Base-by-base conservation (phyloP, 2,329 filamentous ascomycete genomes). In the Aspergillus pseudoterreus region DNA sequence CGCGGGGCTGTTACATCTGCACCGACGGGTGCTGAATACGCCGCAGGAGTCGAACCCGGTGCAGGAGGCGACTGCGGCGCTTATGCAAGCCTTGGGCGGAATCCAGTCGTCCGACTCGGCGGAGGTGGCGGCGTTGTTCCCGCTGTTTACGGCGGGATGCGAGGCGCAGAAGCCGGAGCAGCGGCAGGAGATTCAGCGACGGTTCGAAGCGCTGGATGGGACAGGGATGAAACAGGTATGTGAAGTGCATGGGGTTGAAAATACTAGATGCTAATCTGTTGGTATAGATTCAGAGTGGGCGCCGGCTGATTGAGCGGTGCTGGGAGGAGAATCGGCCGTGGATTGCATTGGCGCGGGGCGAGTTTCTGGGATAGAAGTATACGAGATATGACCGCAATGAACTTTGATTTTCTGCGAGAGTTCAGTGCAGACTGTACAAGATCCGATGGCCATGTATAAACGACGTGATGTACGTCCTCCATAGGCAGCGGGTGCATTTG, bases 71-170 rank as follows among this genome's bases (percentile, higher is more conserved):
- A 82, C 92, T 4, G 69, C 75, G 35, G 78, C 82, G 54, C 86
- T 92, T 43, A 73, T 89, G 24, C 72, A 75, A 1, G 80, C 83
- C 30, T 73, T 92, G 54, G 75, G 76, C 19, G 80, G 79, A 35
- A 82, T 94, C 45, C 74, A 82, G 11, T 73, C 78, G 11, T 86
- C 87, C 5, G 85, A 85, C 27, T 84, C 83, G 14, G 87, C 88
- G 0, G 89, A 92, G 68, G 84, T 83, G 8, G 90, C 87, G 62
- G 73, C 89, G 15, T 68, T 94, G 36, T 92, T 94, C 57, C 89
- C 90, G 0, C 84, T 94, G 72, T 94, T 94, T 68, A 88, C 87
- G 1, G 89, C 89, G 1, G 90, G 89, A 0, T 92, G 88, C 58
- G 87, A 94, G 66, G 83, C 84, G 1, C 73, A 73, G 50, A 79